Base-by-base conservation (phyloP, 2,329 filamentous ascomycete genomes). In the Lizonia empirigonia region DNA sequence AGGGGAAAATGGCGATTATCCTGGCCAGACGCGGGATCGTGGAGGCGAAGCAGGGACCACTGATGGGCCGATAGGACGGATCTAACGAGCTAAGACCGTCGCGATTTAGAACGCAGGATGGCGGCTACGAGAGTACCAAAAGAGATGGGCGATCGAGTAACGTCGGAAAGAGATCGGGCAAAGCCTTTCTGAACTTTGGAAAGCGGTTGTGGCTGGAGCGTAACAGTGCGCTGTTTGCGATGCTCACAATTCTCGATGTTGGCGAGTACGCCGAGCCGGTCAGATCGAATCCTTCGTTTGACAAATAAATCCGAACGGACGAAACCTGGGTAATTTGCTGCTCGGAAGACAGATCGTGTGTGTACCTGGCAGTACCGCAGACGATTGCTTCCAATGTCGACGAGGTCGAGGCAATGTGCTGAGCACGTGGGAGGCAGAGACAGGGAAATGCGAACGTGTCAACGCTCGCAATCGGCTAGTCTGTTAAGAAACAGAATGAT, bases 1-100 rank as follows among this genome's bases (percentile, higher is more conserved):
- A 57, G 64, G 59, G 56, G 56, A 55, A 51, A 50, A 65, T 62
- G 62, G 67, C 63, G 53, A 63, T 46, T 53, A 49, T 61, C 53
- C 45, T 46, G 35, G 51, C 48, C 54, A 45, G 54, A 56, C 54
- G 55, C 48, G 57, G 47, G 55, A 56, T n/a, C 24, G 37, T 40
- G 29, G 50, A 41, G 54, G 61, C 56, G 58, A 59, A 62, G 62
- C 56, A 60, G 42, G 60, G 56, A 55, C 53, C 48, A 54, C 30
- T 59, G 50, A 63, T 65, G 58, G 62, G 65, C 64, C 65, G 66
- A 65, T 52, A 42, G 49, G 42, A 24, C 30, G 42, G 55, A 41
- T 56, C 50, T 19, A 58, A 46, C 54, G 58, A 62, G 60, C 59
- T 60, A 62, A 53, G 29, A 42, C 23, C 47, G 48, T 46, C 42